phyloP scores from a whole-genome alignment of 1,284 basidiomycete species.

The Papiliotrema flavescens region DNA sequence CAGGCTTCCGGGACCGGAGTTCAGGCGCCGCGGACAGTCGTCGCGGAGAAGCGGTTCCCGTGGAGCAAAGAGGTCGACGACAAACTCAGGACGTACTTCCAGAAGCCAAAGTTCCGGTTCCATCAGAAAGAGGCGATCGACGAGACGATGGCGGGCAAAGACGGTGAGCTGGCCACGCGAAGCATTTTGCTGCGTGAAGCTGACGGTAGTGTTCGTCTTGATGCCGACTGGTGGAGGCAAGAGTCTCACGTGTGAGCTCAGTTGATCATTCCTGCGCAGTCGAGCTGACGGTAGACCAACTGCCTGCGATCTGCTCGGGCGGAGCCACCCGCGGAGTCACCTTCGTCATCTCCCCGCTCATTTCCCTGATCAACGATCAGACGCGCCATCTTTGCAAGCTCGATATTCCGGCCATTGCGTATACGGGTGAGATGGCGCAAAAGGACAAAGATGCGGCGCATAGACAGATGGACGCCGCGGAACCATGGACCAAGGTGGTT shows the following conservation, averaged over 20 bases:
- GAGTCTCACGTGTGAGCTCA: slow-evolving; percentile 64
- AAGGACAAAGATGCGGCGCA: slow-evolving; percentile 49
- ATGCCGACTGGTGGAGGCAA: slow-evolving; percentile 98
- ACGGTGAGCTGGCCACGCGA: slow-evolving; percentile 47
- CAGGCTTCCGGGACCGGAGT: not conserved
- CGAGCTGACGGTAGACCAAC: slow-evolving; percentile 52
- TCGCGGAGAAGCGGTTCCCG: slow-evolving; percentile 38
- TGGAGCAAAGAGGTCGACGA: slow-evolving; percentile 61
- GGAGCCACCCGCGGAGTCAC: slow-evolving; percentile 79
- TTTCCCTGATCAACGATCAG: slow-evolving; percentile 90
- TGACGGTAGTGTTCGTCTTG: slow-evolving; percentile 69
- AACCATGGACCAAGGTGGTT: slow-evolving; percentile 58
- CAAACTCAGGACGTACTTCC: slow-evolving; percentile 65
- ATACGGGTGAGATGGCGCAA: slow-evolving; percentile 60
- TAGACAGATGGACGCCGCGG: slow-evolving; percentile 51
- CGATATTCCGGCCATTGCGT: slow-evolving; percentile 67
- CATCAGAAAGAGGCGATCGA: slow-evolving; percentile 88
- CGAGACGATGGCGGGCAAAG: slow-evolving; percentile 68
- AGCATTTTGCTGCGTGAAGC: not conserved
- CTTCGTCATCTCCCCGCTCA: slow-evolving; percentile 83
- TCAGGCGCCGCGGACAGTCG: slow-evolving; percentile 9
- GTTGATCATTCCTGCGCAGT: not conserved
- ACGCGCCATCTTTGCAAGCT: slow-evolving; percentile 66
- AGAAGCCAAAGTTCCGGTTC: slow-evolving; percentile 65
- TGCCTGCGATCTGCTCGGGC: slow-evolving; percentile 75